Evolutionary conservation across 495 filamentous ascomycete species (phyloP), one percentile per base, ranked within the genome.

Genomic region (Talaromyces stipitatus): DNA sequence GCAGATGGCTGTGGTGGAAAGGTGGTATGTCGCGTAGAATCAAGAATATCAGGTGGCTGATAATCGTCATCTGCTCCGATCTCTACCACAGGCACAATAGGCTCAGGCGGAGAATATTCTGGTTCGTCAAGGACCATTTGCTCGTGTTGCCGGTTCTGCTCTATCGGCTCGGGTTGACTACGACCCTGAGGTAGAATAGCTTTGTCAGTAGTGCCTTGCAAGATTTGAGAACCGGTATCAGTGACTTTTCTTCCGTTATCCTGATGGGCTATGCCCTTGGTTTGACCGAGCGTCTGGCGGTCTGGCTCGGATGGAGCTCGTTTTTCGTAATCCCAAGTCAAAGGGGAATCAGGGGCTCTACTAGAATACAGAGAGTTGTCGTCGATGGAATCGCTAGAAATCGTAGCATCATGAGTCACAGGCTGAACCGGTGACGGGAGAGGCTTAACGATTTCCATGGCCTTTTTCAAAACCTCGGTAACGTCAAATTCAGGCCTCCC

Each of bases 291-390:
- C 20, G 47, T 54, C 45, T 60, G 58, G 3, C 30, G 30, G 14
- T 50, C 55, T 29, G 65, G 57, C 43, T 62, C 59, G 27, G 66
- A 56, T 48, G 62, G 62, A 53, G 60, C 57, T 16, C 54, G 47
- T 36, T 32, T 33, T 23, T 57, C 61, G 52, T 65, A 69, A 3
- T 64, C 64, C 54, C 65, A 71, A 14, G 58, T 59, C 29, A 66
- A 68, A 12, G 68, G 73, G 41, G 79, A 81, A 57, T 78, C 76
- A 65, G 79, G 77, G 54, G 78, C 75, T 72, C 84, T 85, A 76
- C 90, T 95, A 47, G 91, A 95, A 73, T 97, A 96, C 70, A 94
- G 92, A n/a, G 89, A 91, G 61, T 94, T 91, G 64, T 92, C 86
- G 71, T 96, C 91, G 71, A 90, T 88, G 10, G 89, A 92, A 64